These are phyloP conservation scores for Phytopythium chamaehyphon DNA, from an alignment of 352 stramenopile genomes.

Conservation along the genomic window DNA sequence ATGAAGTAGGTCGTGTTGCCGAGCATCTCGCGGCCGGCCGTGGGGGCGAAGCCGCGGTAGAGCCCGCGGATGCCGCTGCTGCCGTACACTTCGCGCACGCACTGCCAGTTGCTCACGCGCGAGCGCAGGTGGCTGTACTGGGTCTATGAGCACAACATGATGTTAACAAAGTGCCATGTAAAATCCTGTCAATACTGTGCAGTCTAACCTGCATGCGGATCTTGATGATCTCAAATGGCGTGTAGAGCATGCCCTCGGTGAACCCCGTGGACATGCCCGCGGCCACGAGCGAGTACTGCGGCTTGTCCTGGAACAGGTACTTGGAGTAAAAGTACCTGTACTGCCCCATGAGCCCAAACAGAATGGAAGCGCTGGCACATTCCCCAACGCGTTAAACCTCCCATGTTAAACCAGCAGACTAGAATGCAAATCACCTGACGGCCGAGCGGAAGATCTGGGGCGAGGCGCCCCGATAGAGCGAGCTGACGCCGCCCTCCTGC, in stretches of 20 bases:
- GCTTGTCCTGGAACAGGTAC: slow-evolving; percentile 48
- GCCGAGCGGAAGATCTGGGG: slow-evolving; percentile 66
- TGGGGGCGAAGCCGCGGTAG: slow-evolving; percentile 70
- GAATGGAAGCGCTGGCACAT: slow-evolving; percentile 38
- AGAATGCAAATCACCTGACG: slow-evolving; percentile 52
- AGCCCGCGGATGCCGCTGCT: slow-evolving; percentile 60
- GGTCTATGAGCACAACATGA: slow-evolving; percentile 21
- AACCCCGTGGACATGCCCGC: slow-evolving; percentile 56
- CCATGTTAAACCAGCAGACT: not conserved
- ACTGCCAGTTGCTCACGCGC: slow-evolving; percentile 72
- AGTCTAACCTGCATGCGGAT: slow-evolving; percentile 51
- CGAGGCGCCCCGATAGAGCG: slow-evolving; percentile 63
- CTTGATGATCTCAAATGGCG: slow-evolving; percentile 72
- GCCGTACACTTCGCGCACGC: slow-evolving; percentile 56
- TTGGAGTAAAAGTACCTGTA: slow-evolving; percentile 72
- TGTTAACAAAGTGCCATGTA: not conserved
- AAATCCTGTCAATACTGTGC: not conserved
- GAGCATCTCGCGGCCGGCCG: slow-evolving; percentile 71
- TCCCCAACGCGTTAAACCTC: not conserved
- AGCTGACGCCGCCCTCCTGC: slow-evolving; percentile 41
- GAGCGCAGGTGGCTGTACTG: slow-evolving; percentile 45
- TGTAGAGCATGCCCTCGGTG: slow-evolving; percentile 63
- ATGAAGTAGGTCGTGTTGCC: slow-evolving; percentile 85
- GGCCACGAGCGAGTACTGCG: slow-evolving; percentile 43
- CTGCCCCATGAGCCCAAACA: slow-evolving; percentile 74